phyloP scores from a whole-genome alignment of 2,329 filamentous ascomycete genomes.

The Sordariomycetes sp. region DNA sequence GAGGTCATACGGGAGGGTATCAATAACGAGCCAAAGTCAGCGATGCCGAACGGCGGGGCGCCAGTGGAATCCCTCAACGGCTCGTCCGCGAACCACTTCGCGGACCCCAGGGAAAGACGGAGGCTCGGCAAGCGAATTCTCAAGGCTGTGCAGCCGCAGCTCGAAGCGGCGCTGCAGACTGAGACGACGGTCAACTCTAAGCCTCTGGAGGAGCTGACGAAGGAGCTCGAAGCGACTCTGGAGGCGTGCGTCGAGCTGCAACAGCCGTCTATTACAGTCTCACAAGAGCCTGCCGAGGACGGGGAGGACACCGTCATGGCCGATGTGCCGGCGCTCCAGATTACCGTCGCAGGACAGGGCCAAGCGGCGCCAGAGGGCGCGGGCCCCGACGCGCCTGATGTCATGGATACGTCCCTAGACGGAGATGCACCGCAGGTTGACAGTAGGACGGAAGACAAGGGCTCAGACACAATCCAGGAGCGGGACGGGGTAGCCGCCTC shows the following conservation, averaged over 20 bases:
- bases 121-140: slow-evolving; percentile 83
- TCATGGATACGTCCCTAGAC: neutral
- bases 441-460: neutral
- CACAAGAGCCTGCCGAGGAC: neutral
- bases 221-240: slow-evolving; percentile 61
- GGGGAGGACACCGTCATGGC: slow-evolving; percentile 8
- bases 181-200: slow-evolving; percentile 71
- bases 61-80: slow-evolving; percentile 11
- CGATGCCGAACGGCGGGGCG: slow-evolving; percentile 7
- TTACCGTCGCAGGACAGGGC: slow-evolving; percentile 1
- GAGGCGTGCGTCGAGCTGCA: slow-evolving; percentile 50
- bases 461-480: too few species aligned
- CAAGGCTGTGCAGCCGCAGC: slow-evolving; percentile 63
- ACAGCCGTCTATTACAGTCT: slow-evolving; percentile 13
- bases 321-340: slow-evolving; percentile 3
- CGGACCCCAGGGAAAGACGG: slow-evolving; percentile 67
- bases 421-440: neutral
- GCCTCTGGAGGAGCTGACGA: slow-evolving; percentile 54
- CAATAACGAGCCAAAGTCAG: slow-evolving; percentile 22
- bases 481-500: neutral
- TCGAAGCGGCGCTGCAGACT: slow-evolving; percentile 64
- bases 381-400: slow-evolving; percentile 1
- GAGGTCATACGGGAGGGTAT: slow-evolving; percentile 39
- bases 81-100: slow-evolving; percentile 32
- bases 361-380: neutral